Evolutionary conservation across 2,329 filamentous ascomycete genomes (phyloP), one percentile per base, ranked within the genome.

Genomic region (Ophiobolus disseminans): DNA sequence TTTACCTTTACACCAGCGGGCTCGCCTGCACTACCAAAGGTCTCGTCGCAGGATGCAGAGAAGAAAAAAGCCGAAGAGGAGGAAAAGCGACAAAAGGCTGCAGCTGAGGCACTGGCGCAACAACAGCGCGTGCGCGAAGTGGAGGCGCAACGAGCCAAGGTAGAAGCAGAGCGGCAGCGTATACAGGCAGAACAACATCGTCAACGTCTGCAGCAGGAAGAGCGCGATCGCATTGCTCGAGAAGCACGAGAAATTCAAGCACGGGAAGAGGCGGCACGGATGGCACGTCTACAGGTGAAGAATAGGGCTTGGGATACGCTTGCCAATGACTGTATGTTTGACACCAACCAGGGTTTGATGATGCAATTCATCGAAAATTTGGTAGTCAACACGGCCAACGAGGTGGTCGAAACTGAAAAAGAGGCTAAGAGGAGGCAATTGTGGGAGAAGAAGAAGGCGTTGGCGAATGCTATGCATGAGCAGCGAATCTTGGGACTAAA

Each of bases 331-430:
- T 39, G 78, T 13, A 65, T 76, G n/a, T 57, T 72, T 1, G 66
- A 74, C 22, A 61, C 65, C 0, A 58, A 62, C n/a, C 57, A 66
- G 1, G 78, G 78, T n/a, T 61, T 79, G 16, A 55, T 80, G 26
- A 64, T 74, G 45, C 77, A 80, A 45, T 79, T 73, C 46, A 57
- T 80, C 20, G 75, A 78, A 34, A 74, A 73, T 36, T 58, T 62
- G 37, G 63, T 73, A 19, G 57, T 62, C 4, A 62, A 67, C 9
- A 62, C 74, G 9, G 68, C 75, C n/a, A 58, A 63, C 3, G 61
- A 68, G 25, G 68, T 67, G 37, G 48, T 72, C 40, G 48, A 73
- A 10, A 16, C 17, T 10, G 30, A 21, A 22, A 5, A 39, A 20
- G 34, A 45, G 26, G 62, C 70, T 9, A 66, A 61, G 45, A 66